Percentiles rank a stretch among this genome's conserved stretches.
These are phyloP conservation scores for Boletellus emodensis DNA, from an alignment of 768 basidiomycete genomes.

Conservation along the genomic window DNA sequence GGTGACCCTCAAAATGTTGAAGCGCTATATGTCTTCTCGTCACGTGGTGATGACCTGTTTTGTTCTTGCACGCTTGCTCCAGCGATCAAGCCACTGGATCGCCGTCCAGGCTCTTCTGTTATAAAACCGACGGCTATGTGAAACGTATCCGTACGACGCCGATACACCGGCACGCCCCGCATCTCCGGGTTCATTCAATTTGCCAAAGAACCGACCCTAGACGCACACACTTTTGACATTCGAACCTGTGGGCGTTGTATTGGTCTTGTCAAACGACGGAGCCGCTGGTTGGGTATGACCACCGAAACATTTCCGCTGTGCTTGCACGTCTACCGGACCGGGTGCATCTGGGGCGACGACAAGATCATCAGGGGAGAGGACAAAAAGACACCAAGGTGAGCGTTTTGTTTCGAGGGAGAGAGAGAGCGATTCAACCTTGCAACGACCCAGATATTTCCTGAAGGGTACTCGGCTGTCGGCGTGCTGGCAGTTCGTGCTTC, in stretches of 20 bases:
- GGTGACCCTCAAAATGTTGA: too few species aligned
- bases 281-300: not conserved
- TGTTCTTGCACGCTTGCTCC: too few species aligned
- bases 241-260: not conserved
- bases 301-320: conserved; percentile 8
- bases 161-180: not conserved
- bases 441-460: conserved; percentile 22
- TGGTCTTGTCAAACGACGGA: conserved; percentile 1
- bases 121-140: not conserved
- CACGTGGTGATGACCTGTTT: too few species aligned
- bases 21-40: too few species aligned
- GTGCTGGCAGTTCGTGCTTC: conserved; percentile 24
- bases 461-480: conserved; percentile 15
- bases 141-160: not conserved
- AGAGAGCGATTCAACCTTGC: too few species aligned
- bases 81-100: conserved; percentile 1
- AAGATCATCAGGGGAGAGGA: conserved; percentile 28
- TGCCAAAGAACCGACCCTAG: not conserved
- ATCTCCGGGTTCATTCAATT: not conserved
- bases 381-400: conserved; percentile 23
- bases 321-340: conserved; percentile 28
- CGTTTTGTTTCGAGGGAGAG: too few species aligned
- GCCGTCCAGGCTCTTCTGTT: not conserved
- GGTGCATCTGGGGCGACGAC: conserved; percentile 27
- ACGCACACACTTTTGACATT: not conserved